Conservation (phyloP, 257 asterid genomes). For the Penstemon barbatus region DNA sequence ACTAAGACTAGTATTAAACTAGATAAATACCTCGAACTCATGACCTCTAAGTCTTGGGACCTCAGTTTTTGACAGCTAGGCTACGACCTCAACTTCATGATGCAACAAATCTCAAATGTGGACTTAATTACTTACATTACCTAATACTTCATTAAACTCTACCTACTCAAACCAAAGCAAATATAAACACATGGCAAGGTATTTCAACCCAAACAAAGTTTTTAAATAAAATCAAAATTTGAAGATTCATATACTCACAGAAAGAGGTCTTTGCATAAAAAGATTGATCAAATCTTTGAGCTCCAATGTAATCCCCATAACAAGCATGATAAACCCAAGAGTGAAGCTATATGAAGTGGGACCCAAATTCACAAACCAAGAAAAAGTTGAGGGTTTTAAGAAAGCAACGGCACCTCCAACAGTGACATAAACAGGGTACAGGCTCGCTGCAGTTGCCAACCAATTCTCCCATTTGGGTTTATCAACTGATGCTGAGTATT, state of each 20-base stretch:
- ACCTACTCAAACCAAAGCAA: too few relatives aligned
- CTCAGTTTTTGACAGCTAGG: too few relatives aligned
- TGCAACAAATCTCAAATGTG: too few relatives aligned
- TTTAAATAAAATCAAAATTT: background rate
- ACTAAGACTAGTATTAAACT: too few relatives aligned
- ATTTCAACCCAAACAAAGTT: too few relatives aligned
- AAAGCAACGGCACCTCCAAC: conserved; percentile 76
- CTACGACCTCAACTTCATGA: too few relatives aligned
- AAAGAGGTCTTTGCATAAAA: conserved; percentile 54
- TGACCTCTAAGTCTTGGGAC: too few relatives aligned
- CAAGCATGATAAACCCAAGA: conserved; percentile 81
- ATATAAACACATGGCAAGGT: too few relatives aligned
- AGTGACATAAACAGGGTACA: conserved; percentile 83
- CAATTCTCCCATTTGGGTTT: conserved; percentile 53
- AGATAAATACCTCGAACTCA: too few relatives aligned
- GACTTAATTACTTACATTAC: too few relatives aligned
- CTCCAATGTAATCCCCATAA: conserved; percentile 90
- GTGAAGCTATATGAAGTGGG: conserved; percentile 73
- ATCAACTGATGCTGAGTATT: conserved; percentile 23
- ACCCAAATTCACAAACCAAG: conserved; percentile 72
- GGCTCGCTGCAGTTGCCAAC: conserved; percentile 64
- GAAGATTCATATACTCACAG: conserved; percentile 47
- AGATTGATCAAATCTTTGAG: conserved; percentile 66
- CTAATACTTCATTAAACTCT: too few relatives aligned
- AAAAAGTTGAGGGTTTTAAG: conserved; percentile 61